Evolutionary conservation across 495 filamentous ascomycete genomes (phyloP).

Genomic region (Penicillium turbatum): DNA sequence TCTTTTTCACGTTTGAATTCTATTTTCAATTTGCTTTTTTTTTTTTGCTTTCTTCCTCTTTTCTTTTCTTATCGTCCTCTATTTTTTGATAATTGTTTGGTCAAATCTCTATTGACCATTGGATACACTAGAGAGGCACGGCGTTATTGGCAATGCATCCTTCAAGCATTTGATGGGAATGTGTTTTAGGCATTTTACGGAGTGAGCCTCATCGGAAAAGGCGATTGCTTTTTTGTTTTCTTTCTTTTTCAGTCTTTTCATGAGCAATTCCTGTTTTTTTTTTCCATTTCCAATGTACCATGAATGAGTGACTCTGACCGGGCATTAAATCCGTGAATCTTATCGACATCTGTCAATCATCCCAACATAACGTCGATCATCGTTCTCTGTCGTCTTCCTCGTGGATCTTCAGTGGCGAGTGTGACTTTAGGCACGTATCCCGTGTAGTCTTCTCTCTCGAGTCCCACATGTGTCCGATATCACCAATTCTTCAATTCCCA

Average conservation of each 20-base stretch:
- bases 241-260: neutral
- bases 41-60: neutral
- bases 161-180: slow-evolving; percentile 2
- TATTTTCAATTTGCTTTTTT: slow-evolving; percentile 1
- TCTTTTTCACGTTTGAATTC: neutral
- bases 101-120: slow-evolving; percentile 2
- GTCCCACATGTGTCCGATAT: neutral
- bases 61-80: neutral
- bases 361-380: neutral
- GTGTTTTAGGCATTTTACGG: slow-evolving; percentile 9
- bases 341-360: neutral
- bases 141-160: slow-evolving; percentile 4
- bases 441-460: neutral
- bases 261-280: slow-evolving; percentile 7
- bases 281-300: slow-evolving; percentile 12
- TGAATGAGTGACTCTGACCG: neutral
- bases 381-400: slow-evolving; percentile 2
- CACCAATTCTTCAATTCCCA: no score
- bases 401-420: neutral
- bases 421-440: neutral
- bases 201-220: neutral
- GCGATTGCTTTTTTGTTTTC: neutral
- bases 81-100: slow-evolving; percentile 1
- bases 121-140: slow-evolving; percentile 14
- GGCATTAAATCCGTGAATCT: neutral